Evolutionary conservation across 192 early-diverging fungal genomes (phyloP), one percentile per base, ranked within the genome.

Genomic region (Coemansia sp.): DNA sequence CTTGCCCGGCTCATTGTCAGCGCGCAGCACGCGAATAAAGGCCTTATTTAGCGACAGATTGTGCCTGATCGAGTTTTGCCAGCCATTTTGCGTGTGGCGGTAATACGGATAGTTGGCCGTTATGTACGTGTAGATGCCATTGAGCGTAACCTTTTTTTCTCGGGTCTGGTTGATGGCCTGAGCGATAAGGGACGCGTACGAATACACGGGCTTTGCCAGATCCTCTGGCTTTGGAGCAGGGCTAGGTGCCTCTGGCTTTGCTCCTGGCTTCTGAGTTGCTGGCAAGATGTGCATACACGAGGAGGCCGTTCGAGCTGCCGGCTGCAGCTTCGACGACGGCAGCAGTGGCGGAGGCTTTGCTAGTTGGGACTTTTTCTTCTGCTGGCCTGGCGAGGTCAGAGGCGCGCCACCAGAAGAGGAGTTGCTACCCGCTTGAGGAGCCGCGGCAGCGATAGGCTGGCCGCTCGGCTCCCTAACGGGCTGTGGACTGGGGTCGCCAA

Each of bases 11-110:
- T 96, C 94, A 37, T 87, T 88, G 65, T 86, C 85, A 2, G 90
- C 90, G 10, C 95, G 84, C 57, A 91, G 90, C 28, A 96, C 90
- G 59, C 93, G 92, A 21, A 96, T 84, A 84, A 98, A 98, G 14
- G 88, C 87, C 65, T 93, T 94, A 83, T 98, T 97, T 52, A 97
- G 85, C n/a, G 93, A 94, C 35, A 98, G 82, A 75, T 97, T 97
- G 79, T 98, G 96, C 37, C 96, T 88, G 66, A 98, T 92, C 28
- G 95, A 98, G 76, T 98, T 98, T 87, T 95, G 94, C 95, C 95
- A 98, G 18, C 93, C 93, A 77, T 87, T 90, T 43, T 89, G 87
- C 14, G 92, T 87, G 63, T 92, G 88, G 66, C 87, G 83, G 75
- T 92, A 98, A 77, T 93, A 96, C 11, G 94, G 93, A 59, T 93